Percentiles rank a stretch among this genome's conserved stretches.
phyloP scores from a whole-genome alignment of 495 filamentous ascomycete species.

The Trichocladium antarcticum region DNA sequence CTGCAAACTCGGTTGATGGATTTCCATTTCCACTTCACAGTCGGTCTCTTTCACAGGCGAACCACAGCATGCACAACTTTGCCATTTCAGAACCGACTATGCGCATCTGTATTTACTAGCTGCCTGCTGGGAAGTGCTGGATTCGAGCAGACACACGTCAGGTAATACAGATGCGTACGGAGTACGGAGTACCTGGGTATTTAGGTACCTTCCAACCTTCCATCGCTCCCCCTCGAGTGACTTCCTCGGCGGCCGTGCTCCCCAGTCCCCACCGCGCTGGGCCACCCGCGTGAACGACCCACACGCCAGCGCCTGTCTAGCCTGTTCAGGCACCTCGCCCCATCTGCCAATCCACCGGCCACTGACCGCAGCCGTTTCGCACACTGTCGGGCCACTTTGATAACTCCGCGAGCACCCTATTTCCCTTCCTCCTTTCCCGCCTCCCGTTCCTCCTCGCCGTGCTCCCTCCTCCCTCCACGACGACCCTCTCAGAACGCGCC shows the following conservation, averaged over 20 bases:
- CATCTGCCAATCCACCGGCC: slow-evolving; percentile 7
- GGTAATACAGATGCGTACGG: too few species aligned
- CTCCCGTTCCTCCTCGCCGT: slow-evolving; percentile 15
- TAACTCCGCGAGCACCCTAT: slow-evolving; percentile 16
- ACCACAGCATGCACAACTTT: too few species aligned
- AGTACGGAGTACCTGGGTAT: too few species aligned
- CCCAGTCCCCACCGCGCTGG: not conserved
- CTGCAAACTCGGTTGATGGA: too few species aligned
- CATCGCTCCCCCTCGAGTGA: too few species aligned
- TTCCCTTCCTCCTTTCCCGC: slow-evolving; percentile 18
- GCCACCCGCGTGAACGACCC: not conserved
- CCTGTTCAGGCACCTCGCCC: slow-evolving; percentile 14
- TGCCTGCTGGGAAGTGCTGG: too few species aligned
- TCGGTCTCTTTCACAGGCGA: too few species aligned
- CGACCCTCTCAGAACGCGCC: slow-evolving; percentile 20
- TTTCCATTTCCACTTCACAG: too few species aligned
- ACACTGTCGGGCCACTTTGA: slow-evolving; percentile 8
- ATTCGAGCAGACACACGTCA: too few species aligned
- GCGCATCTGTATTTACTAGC: too few species aligned
- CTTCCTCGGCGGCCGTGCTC: slow-evolving; percentile 4
- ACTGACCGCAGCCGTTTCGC: slow-evolving; percentile 3
- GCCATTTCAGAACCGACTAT: too few species aligned
- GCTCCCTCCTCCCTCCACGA: slow-evolving; percentile 12
- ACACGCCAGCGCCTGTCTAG: slow-evolving; percentile 1
- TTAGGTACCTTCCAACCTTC: too few species aligned